phyloP scores from a whole-genome alignment of 345 rosid species.

The Anastatica hierochuntica region DNA sequence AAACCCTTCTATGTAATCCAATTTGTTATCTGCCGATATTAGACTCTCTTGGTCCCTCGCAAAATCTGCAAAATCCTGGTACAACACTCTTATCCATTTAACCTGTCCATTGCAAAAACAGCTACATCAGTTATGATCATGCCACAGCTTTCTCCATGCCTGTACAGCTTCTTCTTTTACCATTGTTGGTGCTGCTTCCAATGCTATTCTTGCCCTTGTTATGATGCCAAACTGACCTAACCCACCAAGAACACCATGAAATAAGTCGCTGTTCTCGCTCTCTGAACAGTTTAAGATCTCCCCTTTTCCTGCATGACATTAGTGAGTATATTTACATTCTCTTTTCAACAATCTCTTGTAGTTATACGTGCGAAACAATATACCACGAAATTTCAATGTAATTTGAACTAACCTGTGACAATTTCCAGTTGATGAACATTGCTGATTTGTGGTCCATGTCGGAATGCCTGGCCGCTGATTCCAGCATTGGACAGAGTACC shows the following conservation, averaged over 20 bases:
- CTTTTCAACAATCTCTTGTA: neutral
- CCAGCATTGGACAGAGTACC: conserved; percentile 96
- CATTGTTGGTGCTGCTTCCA: conserved; percentile 76
- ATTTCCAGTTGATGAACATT: conserved; percentile 87
- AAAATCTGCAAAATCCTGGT: conserved; percentile 64
- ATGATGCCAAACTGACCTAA: conserved; percentile 95
- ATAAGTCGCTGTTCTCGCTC: conserved; percentile 67
- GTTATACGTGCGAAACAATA: neutral
- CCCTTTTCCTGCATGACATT: conserved; percentile 63
- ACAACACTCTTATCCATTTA: conserved; percentile 89
- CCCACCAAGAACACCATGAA: conserved; percentile 81
- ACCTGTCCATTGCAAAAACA: conserved; percentile 44
- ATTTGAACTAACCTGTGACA: conserved; percentile 60
- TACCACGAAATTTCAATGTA: neutral
- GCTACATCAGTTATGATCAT: conserved; percentile 5
- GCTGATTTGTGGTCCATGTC: conserved; percentile 93
- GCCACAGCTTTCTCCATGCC: neutral
- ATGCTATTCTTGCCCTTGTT: conserved; percentile 72
- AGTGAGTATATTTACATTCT: conserved; percentile 13
- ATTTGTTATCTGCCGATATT: conserved; percentile 43
- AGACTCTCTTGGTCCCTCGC: conserved; percentile 70
- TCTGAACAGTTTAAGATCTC: conserved; percentile 70
- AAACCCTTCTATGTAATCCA: conserved; percentile 87
- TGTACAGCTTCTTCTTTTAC: conserved; percentile 34
- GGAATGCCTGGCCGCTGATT: conserved; percentile 89